phyloP scores from a whole-genome alignment of 2,329 filamentous ascomycete species.

The Fusarium sp. region DNA sequence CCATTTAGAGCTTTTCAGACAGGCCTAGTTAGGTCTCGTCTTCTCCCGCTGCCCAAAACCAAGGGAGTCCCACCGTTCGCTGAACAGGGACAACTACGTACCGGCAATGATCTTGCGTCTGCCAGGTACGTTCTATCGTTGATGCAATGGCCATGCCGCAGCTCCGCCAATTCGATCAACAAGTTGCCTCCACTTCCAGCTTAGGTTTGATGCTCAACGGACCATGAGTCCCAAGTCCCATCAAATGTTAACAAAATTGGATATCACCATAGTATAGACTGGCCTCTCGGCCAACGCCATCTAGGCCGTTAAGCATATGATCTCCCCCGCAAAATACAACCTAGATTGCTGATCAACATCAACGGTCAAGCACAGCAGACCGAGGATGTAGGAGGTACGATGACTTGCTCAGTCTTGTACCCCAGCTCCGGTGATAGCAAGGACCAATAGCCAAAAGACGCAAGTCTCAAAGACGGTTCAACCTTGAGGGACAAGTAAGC shows the following conservation, averaged over 20 bases:
- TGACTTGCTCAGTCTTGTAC: conserved; percentile 24
- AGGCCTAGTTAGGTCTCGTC: neutral
- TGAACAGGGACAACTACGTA: neutral
- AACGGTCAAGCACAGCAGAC: conserved; percentile 6
- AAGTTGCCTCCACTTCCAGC: neutral
- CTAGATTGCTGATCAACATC: conserved; percentile 9
- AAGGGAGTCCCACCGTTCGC: neutral
- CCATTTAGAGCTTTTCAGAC: neutral
- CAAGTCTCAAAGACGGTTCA: conserved; percentile 16
- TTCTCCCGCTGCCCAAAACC: neutral
- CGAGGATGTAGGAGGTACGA: neutral
- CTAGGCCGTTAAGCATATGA: conserved; percentile 3
- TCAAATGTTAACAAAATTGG: conserved; percentile 1
- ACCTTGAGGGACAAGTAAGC: conserved; percentile 33
- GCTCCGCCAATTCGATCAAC: conserved; percentile 1
- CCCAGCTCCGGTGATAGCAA: conserved; percentile 35
- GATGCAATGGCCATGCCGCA: neutral
- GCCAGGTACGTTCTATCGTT: neutral
- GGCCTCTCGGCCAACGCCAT: conserved; percentile 4
- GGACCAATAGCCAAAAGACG: conserved; percentile 12
- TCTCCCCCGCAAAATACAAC: conserved; percentile 25
- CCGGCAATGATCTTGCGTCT: neutral
- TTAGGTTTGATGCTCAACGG: conserved; percentile 13
- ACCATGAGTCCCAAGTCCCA: conserved; percentile 5
- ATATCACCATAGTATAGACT: conserved; percentile 3